A percentile compares a stretch with the other conserved stretches of the same genome.
These are phyloP conservation scores for Saccharomyces kudriavzevii DNA, from an alignment of 805 yeast genomes.

Conservation along the genomic window DNA sequence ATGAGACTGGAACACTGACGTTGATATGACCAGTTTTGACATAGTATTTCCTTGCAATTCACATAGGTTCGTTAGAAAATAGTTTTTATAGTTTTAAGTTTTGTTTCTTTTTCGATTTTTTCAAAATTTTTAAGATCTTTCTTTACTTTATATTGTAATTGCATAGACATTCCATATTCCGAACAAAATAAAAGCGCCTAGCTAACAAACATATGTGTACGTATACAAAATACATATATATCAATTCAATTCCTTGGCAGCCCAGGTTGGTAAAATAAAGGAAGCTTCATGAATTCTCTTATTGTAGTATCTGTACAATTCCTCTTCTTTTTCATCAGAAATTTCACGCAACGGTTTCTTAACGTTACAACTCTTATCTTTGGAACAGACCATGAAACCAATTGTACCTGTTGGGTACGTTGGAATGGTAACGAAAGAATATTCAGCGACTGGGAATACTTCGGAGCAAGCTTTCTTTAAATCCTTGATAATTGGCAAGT, in stretches of 20 bases:
- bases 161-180: not conserved
- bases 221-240: not conserved
- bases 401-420: slow-evolving; percentile 96
- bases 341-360: slow-evolving; percentile 60
- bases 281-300: slow-evolving; percentile 78
- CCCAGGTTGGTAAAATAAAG: slow-evolving; percentile 89
- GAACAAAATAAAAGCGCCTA: not conserved
- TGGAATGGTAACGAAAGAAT: slow-evolving; percentile 88
- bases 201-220: not conserved
- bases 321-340: slow-evolving; percentile 51
- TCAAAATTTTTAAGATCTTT: not conserved
- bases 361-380: slow-evolving; percentile 58
- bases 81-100: not conserved
- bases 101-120: not conserved
- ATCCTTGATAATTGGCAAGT: slow-evolving; percentile 72
- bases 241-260: slow-evolving; percentile 42
- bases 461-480: slow-evolving; percentile 73
- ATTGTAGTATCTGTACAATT: slow-evolving; percentile 75
- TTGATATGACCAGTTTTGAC: slow-evolving; percentile 18
- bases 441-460: slow-evolving; percentile 87
- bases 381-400: slow-evolving; percentile 95
- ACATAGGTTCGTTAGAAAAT: not conserved
- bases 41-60: not conserved
- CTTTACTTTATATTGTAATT: not conserved
- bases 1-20: slow-evolving; percentile 25